Percentiles rank a stretch among this genome's conserved stretches.
Conservation (phyloP, 2,329 filamentous ascomycete species). For the Plenodomus tracheiphilus region DNA sequence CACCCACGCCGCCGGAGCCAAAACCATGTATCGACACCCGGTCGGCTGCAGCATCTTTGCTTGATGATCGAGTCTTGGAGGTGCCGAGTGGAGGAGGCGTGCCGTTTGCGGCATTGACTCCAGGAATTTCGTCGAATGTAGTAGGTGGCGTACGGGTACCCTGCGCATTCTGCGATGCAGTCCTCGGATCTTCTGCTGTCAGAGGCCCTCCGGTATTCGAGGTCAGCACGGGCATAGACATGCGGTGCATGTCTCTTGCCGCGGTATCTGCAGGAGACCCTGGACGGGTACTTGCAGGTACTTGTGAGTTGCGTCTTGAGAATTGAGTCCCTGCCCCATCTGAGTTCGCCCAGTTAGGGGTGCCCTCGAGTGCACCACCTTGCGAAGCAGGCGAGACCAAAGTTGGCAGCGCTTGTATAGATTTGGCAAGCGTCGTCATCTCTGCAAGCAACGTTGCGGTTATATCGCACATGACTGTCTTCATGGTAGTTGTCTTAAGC, state of each 20-base stretch:
- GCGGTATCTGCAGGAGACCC: constrained; percentile 41
- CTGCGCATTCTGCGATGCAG: constrained; percentile 31
- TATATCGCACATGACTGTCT: constrained; percentile 51
- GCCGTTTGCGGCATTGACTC: constrained; percentile 41
- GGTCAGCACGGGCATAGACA: constrained; percentile 75
- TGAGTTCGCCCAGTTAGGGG: constrained; percentile 34
- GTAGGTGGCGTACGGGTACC: constrained; percentile 46
- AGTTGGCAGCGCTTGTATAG: constrained; percentile 58
- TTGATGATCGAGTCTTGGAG: constrained; percentile 51
- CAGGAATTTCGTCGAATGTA: constrained; percentile 53
- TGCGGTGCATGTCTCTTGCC: constrained; percentile 68
- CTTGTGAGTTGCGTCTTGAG: constrained; percentile 38
- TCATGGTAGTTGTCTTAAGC: constrained; percentile 71
- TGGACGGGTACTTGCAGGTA: constrained; percentile 27
- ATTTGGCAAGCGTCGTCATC: constrained; percentile 53
- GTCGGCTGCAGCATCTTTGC: constrained; percentile 61
- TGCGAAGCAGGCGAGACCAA: constrained; percentile 60
- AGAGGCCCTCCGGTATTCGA: constrained; percentile 37
- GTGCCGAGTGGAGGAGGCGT: constrained; percentile 45
- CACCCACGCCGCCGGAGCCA: constrained; percentile 64
- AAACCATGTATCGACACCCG: constrained; percentile 69
- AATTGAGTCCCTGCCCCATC: constrained; percentile 27
- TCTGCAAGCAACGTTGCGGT: constrained; percentile 52
- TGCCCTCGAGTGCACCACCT: constrained; percentile 26
- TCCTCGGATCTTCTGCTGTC: constrained; percentile 29